Base-by-base conservation (phyloP, 129 eudicot genomes). In the Chrysanthemum makinoi region DNA sequence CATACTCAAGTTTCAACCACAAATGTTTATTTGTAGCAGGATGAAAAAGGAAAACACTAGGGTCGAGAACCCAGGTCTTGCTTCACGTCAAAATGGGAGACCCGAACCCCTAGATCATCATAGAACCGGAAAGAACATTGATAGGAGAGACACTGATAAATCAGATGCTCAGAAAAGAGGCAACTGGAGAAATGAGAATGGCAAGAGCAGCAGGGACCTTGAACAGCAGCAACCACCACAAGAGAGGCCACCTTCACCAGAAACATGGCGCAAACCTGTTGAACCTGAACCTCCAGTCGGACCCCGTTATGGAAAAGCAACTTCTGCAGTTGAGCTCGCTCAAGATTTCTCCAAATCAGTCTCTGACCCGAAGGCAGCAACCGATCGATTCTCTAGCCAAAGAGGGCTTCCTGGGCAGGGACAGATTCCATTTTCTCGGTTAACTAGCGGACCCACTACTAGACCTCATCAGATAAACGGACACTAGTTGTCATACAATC, bases 181-280 rank as follows among this genome's bases (percentile, higher is more conserved):
- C 87, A 95, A 87, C 74, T 82, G 90, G 89, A 81, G 87, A 63
- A 87, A 56, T 54, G 95, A 93, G 33, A 87, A 81, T 50, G 75
- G 84, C 68, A 91, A 83, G 65, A 28, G 17, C 60, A 56, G 7
- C 6, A 30, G 35, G 35, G 35, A 30, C 35, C 35, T 30, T 30
- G 35, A 30, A 30, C 35, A 86, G 84, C 77, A 75, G 62, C 80
- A 70, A 13, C 75, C 49, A 67, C 86, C 49, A 67, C 87, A 61
- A 64, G 95, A 89, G 82, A 81, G 99, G 79, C 84, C 87, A 2
- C 95, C 96, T n/a, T 90, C 99, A 19, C 99, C 99, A 10, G 99
- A 90, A 77, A 90, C 97, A 10, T 95, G 99, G 97, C 89, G 99
- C 51, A 95, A 86, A 70, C 99, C 99, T 0, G 80, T 84, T 55